Evolutionary conservation across 352 stramenopile species (phyloP), one percentile per base, ranked within the genome.

Genomic region (Phytophthora palmivora): DNA sequence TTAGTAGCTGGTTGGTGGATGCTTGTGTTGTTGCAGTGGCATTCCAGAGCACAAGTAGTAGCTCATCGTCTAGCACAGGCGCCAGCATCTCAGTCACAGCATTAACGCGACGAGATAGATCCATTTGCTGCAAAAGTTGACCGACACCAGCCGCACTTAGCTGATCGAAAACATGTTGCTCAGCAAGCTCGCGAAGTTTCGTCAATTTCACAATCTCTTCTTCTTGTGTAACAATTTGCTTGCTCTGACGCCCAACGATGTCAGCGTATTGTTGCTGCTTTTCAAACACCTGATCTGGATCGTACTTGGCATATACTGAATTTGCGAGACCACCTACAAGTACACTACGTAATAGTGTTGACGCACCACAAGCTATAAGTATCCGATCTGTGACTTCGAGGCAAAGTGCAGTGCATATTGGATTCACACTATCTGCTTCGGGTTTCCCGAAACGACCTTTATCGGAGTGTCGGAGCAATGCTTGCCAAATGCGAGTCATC

Each of bases 31-130:
- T 87, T 6, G 82, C 78, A 14, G 71, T 89, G 1, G 74, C 60
- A 37, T 91, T 89, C 80, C 78, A 91, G 4, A 91, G 58, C 26
- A 85, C 62, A 7, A 88, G 61, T 41, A 90, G 46, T n/a, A 89
- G 50, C 9, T 87, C 76, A 6, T 87, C 80, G 34, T 70, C 67
- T 7, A 90, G 64, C 9, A 88, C 86, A 22, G 80, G 80, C 1
- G 64, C 48, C 11, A 89, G 21, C 21, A 82, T 68, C 30, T 89
- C 74, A 0, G 70, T 68, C 48, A 91, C 70, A 12, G 72, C 49
- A 18, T 38, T 59, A 1, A 69, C 43, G 14, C 75, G 62, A 32
- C 60, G 45, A 14, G 57, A 62, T 5, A 73, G 33, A n/a, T 78
- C 64, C 34, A 89, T 71, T 37, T 72, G 72, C 19, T 70, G 62